A percentile compares a stretch with the other conserved stretches of the same genome.
phyloP scores from a whole-genome alignment of 2,329 filamentous ascomycete species.

The Trematosphaeria pertusa region DNA sequence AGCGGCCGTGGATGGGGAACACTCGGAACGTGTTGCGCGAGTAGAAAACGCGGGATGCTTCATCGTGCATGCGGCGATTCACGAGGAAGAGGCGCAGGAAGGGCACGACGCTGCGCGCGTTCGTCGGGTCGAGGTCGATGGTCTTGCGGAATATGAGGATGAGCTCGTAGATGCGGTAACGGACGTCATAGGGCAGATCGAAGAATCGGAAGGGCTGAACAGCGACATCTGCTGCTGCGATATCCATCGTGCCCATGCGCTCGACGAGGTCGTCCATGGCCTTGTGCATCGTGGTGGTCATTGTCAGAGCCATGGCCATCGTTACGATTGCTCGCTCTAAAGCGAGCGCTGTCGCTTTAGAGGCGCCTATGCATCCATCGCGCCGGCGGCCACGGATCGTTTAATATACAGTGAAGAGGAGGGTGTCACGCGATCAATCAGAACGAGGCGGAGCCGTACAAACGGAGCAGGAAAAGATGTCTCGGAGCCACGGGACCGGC shows the following conservation, averaged over 20 bases:
- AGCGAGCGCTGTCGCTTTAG: constrained; percentile 44
- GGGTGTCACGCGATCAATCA: neutral
- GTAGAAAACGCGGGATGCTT: constrained; percentile 61
- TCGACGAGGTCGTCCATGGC: constrained; percentile 32
- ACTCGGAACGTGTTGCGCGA: constrained; percentile 60
- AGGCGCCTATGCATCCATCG: constrained; percentile 53
- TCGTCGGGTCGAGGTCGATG: constrained; percentile 71
- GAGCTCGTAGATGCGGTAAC: constrained; percentile 57
- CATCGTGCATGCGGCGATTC: constrained; percentile 58
- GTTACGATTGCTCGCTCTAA: constrained; percentile 22
- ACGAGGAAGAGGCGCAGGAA: constrained; percentile 72
- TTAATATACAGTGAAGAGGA: neutral
- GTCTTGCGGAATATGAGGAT: constrained; percentile 60
- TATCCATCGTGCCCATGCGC: constrained; percentile 32
- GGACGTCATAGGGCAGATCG: constrained; percentile 61
- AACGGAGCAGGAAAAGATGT: constrained; percentile 7
- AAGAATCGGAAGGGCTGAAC: constrained; percentile 57
- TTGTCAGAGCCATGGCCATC: constrained; percentile 8
- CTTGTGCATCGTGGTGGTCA: constrained; percentile 2
- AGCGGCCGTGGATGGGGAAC: constrained; percentile 62
- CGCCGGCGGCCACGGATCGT: no score
- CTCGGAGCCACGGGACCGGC: constrained; percentile 17
- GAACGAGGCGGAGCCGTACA: neutral
- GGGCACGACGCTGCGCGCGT: constrained; percentile 67
- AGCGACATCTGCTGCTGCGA: constrained; percentile 18